These are phyloP conservation scores for Eremothecium cymbalariae DNA, from an alignment of 1,139 yeast genomes.

Conservation along the genomic window DNA sequence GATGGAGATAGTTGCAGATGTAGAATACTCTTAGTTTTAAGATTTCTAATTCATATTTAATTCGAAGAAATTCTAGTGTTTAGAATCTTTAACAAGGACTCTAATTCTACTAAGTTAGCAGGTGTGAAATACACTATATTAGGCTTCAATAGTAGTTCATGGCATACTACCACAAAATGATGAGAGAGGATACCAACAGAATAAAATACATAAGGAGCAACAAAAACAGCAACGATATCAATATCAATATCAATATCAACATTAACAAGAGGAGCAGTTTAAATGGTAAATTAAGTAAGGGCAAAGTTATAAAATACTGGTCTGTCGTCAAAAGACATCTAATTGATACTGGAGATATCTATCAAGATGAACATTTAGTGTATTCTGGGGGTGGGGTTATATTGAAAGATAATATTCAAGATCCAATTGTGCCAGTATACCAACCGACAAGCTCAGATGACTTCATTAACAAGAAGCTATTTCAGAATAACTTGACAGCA, in stretches of 20 bases:
- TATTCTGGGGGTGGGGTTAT: slow-evolving; percentile 3
- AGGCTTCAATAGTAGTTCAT: too few species aligned
- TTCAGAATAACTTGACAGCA: slow-evolving; percentile 3
- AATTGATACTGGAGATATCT: slow-evolving; percentile 6
- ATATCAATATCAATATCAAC: background rate
- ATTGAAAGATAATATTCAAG: background rate
- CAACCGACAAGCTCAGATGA: slow-evolving; percentile 5
- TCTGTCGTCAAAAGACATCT: slow-evolving; percentile 5
- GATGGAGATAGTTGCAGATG: too few species aligned
- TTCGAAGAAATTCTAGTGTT: too few species aligned
- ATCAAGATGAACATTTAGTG: slow-evolving; percentile 3
- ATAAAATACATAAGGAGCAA: background rate
- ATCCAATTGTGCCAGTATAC: background rate
- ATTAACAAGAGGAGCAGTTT: background rate
- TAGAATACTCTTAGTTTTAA: too few species aligned
- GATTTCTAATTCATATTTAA: too few species aligned
- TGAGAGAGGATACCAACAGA: too few species aligned
- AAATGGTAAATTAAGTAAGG: slow-evolving; percentile 3
- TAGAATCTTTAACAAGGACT: too few species aligned
- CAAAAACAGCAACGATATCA: slow-evolving; percentile 1
- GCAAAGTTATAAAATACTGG: slow-evolving; percentile 6
- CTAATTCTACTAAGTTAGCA: too few species aligned
- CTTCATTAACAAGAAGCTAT: slow-evolving; percentile 7
- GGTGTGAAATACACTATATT: too few species aligned
- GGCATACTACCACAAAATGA: too few species aligned